Base-by-base conservation (phyloP, 140 eudicot species). In the Stevia rebaudiana region DNA sequence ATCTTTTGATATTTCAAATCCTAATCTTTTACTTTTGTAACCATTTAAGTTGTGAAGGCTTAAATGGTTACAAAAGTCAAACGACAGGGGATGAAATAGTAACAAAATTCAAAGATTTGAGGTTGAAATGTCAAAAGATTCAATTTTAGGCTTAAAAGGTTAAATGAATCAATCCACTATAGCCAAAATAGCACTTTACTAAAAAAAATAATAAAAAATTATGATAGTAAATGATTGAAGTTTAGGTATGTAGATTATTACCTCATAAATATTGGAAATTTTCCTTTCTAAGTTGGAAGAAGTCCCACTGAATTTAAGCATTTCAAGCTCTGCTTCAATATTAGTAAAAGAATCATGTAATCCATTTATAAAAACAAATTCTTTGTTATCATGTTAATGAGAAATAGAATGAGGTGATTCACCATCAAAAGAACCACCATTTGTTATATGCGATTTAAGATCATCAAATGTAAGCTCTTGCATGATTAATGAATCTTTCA, bases 311-410 rank as follows among this genome's bases (percentile, higher is more conserved):
- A 74, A n/a, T 65, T 83, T 92, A 78, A 89, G 79, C 79, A 79
- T 95, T 89, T 86, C 89, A 64, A 89, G 95, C 74, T 89, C 95
- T 6, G 88, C 90, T 77, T 88, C 96, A 65, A 88, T 88, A 35
- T 61, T 66, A 63, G 86, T 66, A 72, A 81, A 69, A 19, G n/a
- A n/a, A n/a, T 81, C 72, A 13, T 79, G 86, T 11, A 82, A 75
- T 57, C 69, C 43, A 35, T 59, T 72, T 60, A 47, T 54, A 60
- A 53, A 44, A 72, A 48, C 24, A 52, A n/a, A 61, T 44, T 76
- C 83, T 47, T 61, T 37, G 37, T 15, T 31, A 65, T 35, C 23
- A 5, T 70, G 39, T 47, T 71, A 74, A 71, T 16, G 55, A 13
- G 78, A 74, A 69, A 35, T 68, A 21, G 74, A 67, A 53, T 18